phyloP scores from a whole-genome alignment of 805 yeast species.

The Metschnikowia aberdeeniae region DNA sequence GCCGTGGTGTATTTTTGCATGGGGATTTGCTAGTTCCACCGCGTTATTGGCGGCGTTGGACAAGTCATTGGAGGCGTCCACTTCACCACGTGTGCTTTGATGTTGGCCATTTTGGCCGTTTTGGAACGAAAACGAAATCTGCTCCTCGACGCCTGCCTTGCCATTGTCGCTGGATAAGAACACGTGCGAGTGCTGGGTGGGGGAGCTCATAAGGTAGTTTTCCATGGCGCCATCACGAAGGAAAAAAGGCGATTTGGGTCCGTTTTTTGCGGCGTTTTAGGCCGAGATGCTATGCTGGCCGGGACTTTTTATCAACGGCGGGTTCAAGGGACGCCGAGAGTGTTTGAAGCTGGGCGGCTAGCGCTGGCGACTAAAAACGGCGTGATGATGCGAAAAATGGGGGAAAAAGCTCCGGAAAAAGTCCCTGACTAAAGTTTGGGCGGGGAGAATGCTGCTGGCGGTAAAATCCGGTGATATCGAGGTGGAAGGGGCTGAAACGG shows the following conservation, averaged over 20 bases:
- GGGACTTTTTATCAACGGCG: not conserved
- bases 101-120: not conserved
- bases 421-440: not conserved
- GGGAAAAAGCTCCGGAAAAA: not conserved
- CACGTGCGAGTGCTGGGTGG: conserved; percentile 34
- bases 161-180: conserved; percentile 16
- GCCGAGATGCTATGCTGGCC: not conserved
- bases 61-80: not conserved
- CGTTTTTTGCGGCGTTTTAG: not conserved
- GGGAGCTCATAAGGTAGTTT: conserved; percentile 38
- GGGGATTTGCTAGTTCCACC: not conserved
- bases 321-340: no score
- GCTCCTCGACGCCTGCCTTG: not conserved
- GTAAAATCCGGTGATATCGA: not conserved
- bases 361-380: not conserved
- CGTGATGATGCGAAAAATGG: not conserved
- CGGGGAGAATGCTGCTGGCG: not conserved
- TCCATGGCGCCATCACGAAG: conserved; percentile 27
- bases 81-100: not conserved
- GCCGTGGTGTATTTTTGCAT: not conserved
- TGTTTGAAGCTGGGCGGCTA: not conserved
- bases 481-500: not conserved
- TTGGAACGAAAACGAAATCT: not conserved
- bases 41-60: not conserved
- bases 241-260: not conserved